Base-by-base conservation (phyloP, 768 basidiomycete genomes). In the Hypsizygus marmoreus region DNA sequence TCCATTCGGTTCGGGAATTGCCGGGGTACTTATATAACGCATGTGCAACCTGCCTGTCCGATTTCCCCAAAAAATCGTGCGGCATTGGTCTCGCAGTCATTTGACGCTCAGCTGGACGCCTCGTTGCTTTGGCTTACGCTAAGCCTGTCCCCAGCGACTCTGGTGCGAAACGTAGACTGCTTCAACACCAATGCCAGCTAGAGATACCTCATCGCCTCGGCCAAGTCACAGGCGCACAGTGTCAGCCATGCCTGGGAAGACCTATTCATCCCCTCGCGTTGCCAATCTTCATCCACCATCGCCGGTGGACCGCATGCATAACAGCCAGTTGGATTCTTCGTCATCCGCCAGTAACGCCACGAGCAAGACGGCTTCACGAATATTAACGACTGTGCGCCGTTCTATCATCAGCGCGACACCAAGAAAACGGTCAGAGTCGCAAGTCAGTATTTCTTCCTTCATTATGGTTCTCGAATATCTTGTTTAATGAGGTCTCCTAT, bases 311-410 rank as follows among this genome's bases (percentile, higher is more conserved):
- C 43, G n/a, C 22, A 12, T 16, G 10, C 35, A 55, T 20, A 32
- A 46, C 17, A 26, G 38, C 10, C 17, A 43, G 34, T 19, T 46
- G 25, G 44, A 51, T 24, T 30, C 41, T 8, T 34, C 43, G 23
- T 47, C 52, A 32, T 2, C 47, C 13, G 13, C 43, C 24, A 40
- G 47, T 10, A 53, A 28, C 26, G 40, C 40, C 28, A 22, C 45
- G 11, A 53, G 42, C 23, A 58, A 48, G 34, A 53, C 59, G 26
- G 55, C 62, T 13, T 56, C 58, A 45, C 51, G 60, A 40, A 54
- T 63, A 10, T 57, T 63, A 43, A 55, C 54, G 40, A 52, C 56
- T 16, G 53, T 63, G 19, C 53, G 51, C 25, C 49, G 47, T 22
- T 57, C 62, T 1, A 53, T 63, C 24, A 40, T 20, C 23, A 26